Percentiles rank a stretch among this genome's conserved stretches.
Conservation (phyloP, 192 early-diverging fungal species). For the Coemansia sp. region DNA sequence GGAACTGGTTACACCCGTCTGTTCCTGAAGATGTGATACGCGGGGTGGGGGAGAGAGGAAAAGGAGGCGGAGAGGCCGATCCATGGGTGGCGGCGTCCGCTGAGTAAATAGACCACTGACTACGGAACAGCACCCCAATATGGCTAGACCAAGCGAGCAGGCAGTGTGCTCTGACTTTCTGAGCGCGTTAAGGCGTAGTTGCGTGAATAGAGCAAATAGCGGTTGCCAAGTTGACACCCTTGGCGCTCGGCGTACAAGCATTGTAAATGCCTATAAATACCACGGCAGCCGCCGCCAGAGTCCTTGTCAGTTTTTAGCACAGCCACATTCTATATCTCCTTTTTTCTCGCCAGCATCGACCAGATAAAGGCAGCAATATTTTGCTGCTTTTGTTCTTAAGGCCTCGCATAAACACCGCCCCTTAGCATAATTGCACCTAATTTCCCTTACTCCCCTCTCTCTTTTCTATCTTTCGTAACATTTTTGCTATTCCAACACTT, state of each 20-base stretch:
- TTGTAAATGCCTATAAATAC: slow-evolving; percentile 2
- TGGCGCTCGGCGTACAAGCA: background rate
- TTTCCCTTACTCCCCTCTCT: background rate
- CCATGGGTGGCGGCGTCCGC: background rate
- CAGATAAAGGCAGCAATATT: background rate
- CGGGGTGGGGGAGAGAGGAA: background rate
- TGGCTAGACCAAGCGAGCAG: background rate
- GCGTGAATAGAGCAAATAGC: background rate
- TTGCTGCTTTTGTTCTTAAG: background rate
- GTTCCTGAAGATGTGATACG: background rate
- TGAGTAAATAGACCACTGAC: background rate
- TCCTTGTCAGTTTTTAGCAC: slow-evolving; percentile 6
- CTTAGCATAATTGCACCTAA: background rate
- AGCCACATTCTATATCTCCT: background rate
- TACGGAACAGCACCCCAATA: slow-evolving; percentile 6
- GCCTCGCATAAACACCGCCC: background rate
- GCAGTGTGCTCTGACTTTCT: background rate
- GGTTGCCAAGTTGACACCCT: background rate
- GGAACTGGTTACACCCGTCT: background rate
- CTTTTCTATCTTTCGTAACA: background rate
- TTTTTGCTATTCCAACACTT: background rate
- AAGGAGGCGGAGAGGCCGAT: slow-evolving; percentile 7
- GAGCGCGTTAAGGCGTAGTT: background rate
- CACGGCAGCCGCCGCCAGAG: background rate
- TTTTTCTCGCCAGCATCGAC: background rate